Evolutionary conservation across 2,329 filamentous ascomycete genomes (phyloP).

Genomic region (Aspergillus phoenicis): DNA sequence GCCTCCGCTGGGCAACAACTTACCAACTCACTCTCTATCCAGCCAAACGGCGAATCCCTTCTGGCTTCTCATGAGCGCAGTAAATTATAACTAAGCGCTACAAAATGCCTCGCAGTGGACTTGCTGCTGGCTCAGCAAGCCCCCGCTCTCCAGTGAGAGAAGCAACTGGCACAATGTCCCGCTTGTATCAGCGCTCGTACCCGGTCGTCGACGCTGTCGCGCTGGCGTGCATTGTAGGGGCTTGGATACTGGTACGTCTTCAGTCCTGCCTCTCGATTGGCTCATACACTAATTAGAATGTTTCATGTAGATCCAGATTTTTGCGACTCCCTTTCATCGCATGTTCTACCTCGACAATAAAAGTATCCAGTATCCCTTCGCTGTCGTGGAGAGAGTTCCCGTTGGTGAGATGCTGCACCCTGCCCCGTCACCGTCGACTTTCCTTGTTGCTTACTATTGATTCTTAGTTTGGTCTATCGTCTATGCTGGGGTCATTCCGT

Average conservation of each 20-base stretch:
- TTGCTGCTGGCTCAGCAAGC: conserved; percentile 28
- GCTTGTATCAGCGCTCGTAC: conserved; percentile 71
- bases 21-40: background rate
- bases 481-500: conserved; percentile 74
- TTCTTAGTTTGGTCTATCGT: conserved; percentile 67
- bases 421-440: background rate
- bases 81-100: conserved; percentile 3
- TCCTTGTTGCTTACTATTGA: conserved; percentile 9
- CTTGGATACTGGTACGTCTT: conserved; percentile 52
- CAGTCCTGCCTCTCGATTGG: background rate
- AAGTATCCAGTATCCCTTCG: conserved; percentile 82
- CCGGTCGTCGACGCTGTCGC: conserved; percentile 85
- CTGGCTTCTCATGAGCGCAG: conserved; percentile 14
- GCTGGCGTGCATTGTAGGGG: conserved; percentile 67
- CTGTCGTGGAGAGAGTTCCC: conserved; percentile 78
- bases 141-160: conserved; percentile 36
- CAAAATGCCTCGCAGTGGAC: conserved; percentile 34
- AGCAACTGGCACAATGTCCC: conserved; percentile 50
- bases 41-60: background rate
- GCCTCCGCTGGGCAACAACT: background rate
- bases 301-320: conserved; percentile 60
- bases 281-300: background rate
- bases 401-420: conserved; percentile 58
- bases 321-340: conserved; percentile 85
- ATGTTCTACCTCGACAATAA: conserved; percentile 90